A percentile compares a stretch with the other conserved stretches of the same genome.
These are phyloP conservation scores for Tetragonia tetragonoides DNA, from an alignment of 148 eudicot species.

Conservation along the genomic window DNA sequence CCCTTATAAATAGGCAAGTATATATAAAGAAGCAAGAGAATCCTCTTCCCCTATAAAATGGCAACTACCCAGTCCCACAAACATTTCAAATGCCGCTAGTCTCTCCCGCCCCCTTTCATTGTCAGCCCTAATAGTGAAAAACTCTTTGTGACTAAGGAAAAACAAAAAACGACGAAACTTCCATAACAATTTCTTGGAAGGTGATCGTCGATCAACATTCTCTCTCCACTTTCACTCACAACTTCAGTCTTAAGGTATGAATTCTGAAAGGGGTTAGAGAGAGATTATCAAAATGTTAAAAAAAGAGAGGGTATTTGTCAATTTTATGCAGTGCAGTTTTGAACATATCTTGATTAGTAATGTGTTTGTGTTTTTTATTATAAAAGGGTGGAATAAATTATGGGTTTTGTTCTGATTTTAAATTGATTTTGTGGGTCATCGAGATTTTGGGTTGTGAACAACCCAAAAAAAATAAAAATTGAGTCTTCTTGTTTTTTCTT, in stretches of 20 bases:
- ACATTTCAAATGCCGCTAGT: slow-evolving; percentile 5
- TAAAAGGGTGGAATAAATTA: not conserved
- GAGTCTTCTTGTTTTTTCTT: not conserved
- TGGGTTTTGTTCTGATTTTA: slow-evolving; percentile 4
- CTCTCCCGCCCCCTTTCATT: slow-evolving; percentile 20
- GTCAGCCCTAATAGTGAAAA: slow-evolving; percentile 13
- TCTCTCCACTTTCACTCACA: slow-evolving; percentile 6
- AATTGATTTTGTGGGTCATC: slow-evolving; percentile 15
- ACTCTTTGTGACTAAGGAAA: not conserved
- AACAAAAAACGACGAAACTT: too few relatives aligned
- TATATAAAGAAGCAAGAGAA: too few relatives aligned
- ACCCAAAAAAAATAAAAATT: not conserved
- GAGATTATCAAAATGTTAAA: too few relatives aligned
- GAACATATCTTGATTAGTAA: not conserved
- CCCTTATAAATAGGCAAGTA: too few relatives aligned
- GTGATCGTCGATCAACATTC: not conserved
- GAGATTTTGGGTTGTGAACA: slow-evolving; percentile 8
- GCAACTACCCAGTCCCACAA: not conserved
- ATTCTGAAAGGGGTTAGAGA: not conserved
- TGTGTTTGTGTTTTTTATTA: too few relatives aligned
- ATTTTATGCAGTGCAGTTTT: not conserved
- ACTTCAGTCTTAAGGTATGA: slow-evolving; percentile 3
- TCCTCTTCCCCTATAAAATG: too few relatives aligned
- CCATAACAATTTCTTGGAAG: not conserved
- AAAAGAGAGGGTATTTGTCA: not conserved